phyloP scores from a whole-genome alignment of 257 asterid genomes.

The Jaltomata sinuosa region DNA sequence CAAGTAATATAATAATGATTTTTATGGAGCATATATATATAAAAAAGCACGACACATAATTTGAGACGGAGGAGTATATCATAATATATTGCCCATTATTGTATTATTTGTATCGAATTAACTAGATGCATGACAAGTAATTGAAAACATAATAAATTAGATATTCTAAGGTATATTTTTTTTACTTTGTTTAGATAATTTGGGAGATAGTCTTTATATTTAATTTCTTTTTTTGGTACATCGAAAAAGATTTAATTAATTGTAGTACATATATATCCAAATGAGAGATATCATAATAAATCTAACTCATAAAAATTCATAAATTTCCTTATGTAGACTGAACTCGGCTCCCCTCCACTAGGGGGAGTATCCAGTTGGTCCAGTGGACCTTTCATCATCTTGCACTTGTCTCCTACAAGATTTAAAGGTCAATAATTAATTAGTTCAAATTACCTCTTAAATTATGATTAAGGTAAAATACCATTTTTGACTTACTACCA shows the following conservation, averaged over 20 bases:
- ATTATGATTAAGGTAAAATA: too few species aligned
- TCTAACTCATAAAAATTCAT: not conserved
- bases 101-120: not conserved
- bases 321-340: not conserved
- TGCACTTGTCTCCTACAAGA: too few species aligned
- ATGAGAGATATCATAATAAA: not conserved
- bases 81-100: not conserved
- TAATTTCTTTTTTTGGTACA: not conserved
- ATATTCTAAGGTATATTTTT: not conserved
- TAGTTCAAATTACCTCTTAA: too few species aligned
- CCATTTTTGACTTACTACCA: too few species aligned
- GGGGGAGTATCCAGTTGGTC: too few species aligned
- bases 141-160: not conserved
- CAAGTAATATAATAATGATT: too few species aligned
- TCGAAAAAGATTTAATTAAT: not conserved
- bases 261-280: too few species aligned
- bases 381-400: too few species aligned
- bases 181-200: not conserved
- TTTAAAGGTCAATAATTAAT: too few species aligned
- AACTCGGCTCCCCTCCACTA: too few species aligned
- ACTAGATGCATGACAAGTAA: not conserved
- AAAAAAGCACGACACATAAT: not conserved
- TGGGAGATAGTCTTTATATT: not conserved
- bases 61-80: not conserved
- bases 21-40: too few species aligned